A percentile compares a stretch with the other conserved stretches of the same genome.
These are phyloP conservation scores for Poa pratensis DNA, from an alignment of 176 grass and related monocot species.

Conservation along the genomic window DNA sequence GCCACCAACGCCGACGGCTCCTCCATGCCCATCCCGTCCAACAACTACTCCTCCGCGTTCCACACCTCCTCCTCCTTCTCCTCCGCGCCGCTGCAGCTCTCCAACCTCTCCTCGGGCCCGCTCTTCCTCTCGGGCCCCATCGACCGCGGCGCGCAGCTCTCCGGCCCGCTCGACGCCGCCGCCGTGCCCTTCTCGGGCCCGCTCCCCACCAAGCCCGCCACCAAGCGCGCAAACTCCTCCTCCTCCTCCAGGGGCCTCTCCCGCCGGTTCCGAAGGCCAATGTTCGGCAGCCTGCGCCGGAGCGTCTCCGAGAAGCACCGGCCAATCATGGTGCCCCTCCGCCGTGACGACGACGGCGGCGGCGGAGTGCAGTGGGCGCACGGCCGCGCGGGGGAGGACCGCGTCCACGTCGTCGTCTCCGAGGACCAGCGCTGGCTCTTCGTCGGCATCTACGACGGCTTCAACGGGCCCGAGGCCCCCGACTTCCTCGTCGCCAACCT, in stretches of 20 bases:
- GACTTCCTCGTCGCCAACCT: conserved; percentile 89
- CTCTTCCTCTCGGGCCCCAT: conserved; percentile 74
- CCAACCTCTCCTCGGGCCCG: conserved; percentile 53
- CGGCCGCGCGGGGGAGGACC: conserved; percentile 85
- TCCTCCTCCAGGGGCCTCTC: conserved; percentile 51
- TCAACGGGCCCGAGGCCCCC: conserved; percentile 89
- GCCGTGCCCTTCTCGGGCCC: conserved; percentile 76
- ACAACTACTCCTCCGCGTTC: conserved; percentile 47
- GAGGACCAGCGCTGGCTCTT: conserved; percentile 96
- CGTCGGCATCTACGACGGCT: conserved; percentile 95
- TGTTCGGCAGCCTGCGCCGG: conserved; percentile 63
- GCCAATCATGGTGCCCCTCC: conserved; percentile 60
- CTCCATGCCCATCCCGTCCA: conserved; percentile 21
- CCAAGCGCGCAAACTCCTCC: conserved; percentile 40
- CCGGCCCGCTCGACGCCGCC: conserved; percentile 69
- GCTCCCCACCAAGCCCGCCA: conserved; percentile 52
- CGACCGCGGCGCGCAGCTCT: conserved; percentile 70
- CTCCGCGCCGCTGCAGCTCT: conserved; percentile 72
- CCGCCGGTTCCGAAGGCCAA: conserved; percentile 59
- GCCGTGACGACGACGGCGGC: conserved; percentile 40
- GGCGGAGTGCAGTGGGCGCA: conserved; percentile 86
- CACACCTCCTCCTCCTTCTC: conserved; percentile 72
- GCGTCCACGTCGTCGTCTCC: conserved; percentile 83
- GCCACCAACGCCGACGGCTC: conserved; percentile 28
- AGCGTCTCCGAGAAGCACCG: conserved; percentile 72